Evolutionary conservation across 495 filamentous ascomycete genomes (phyloP).

Genomic region (Neurospora discreta): DNA sequence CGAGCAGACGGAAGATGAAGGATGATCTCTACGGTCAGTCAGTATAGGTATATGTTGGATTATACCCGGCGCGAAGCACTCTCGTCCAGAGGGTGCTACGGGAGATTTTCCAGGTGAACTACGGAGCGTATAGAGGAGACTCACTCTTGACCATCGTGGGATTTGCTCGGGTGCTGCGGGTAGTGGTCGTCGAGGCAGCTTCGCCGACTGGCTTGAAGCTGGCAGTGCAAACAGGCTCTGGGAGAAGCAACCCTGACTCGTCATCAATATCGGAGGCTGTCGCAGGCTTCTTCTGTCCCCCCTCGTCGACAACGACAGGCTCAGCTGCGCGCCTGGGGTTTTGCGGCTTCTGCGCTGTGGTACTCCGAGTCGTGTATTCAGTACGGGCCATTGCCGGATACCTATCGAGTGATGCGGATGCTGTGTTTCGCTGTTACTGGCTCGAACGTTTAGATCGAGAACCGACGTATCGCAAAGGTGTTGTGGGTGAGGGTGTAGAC

Average conservation of each 20-base stretch:
- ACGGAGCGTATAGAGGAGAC: too few species aligned
- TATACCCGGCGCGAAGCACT: background rate
- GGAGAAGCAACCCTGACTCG: background rate
- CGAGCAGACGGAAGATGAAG: background rate
- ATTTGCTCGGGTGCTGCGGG: too few species aligned
- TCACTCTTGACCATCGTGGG: too few species aligned
- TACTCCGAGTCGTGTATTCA: background rate
- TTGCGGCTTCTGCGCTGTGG: too few species aligned
- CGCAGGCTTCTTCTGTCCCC: background rate
- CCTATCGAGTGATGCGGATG: background rate
- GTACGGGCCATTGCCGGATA: background rate
- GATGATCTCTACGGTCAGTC: background rate
- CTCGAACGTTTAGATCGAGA: background rate
- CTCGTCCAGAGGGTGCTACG: too few species aligned
- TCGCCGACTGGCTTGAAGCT: background rate
- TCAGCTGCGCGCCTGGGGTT: too few species aligned
- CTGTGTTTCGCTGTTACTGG: background rate
- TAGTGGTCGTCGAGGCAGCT: too few species aligned
- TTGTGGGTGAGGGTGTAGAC: background rate
- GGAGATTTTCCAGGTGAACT: too few species aligned
- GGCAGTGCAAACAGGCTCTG: background rate
- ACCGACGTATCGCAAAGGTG: background rate
- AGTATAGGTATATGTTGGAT: background rate
- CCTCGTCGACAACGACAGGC: background rate
- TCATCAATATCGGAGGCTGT: background rate